Evolutionary conservation across 2,329 filamentous ascomycete genomes (phyloP), one percentile per base, ranked within the genome.

Genomic region (Grosmannia huntii): DNA sequence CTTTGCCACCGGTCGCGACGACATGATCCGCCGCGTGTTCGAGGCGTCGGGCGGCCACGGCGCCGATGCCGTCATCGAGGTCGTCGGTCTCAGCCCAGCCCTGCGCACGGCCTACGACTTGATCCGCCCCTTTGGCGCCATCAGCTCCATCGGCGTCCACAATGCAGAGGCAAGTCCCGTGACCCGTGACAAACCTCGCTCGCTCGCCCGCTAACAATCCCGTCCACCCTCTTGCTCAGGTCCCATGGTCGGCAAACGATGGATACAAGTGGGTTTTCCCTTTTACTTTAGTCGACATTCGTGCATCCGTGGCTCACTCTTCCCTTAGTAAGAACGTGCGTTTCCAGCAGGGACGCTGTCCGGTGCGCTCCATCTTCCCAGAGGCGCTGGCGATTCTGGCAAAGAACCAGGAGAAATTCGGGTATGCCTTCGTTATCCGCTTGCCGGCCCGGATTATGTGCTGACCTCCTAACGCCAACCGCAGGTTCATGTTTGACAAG

Each of bases 21-120:
- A 78, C 3, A 77, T 95, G 68, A 73, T 84, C 58, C 76, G 79
- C 64, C 80, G 86, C 57, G 84, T 96, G 57, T 83, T 83, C 66
- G 86, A 88, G 64, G 80, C 85, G 53, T 94, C 89, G 0, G 78
- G 86, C 19, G 90, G 90, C 9, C 78, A 91, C 46, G 91, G 91
- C 7, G 90, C 90, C 16, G 91, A 96, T 71, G 83, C 89, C 21
- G 84, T 94, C 2, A 84, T 96, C 64, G 87, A 91, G 69, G 85
- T 89, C 7, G 87, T 90, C 28, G 87, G 87, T 0, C 72, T 85
- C 60, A 84, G 82, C 57, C 79, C 83, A 44, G 87, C 87, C 2
- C 70, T 90, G 66, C 80, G 77, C 65, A 87, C 84, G 41, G 86
- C 81, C 0, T 90, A 84, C 69, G 85, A 90, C 36, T 69, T 90